Evolutionary conservation across 2,329 filamentous ascomycete species (phyloP).

Genomic region (Colletotrichum sp.): DNA sequence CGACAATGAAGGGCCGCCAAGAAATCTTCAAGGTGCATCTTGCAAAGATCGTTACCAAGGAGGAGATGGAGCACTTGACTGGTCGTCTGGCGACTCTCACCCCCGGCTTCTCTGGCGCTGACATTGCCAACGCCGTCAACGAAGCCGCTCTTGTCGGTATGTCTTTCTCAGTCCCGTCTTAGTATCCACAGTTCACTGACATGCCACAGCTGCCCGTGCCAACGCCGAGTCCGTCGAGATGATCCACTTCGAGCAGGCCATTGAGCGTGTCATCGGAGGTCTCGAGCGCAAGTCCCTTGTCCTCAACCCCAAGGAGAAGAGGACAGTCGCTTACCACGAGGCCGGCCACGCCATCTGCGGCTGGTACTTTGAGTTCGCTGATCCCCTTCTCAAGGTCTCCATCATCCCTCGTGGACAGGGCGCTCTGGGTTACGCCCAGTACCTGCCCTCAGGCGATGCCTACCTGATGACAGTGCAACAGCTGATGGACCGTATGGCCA

Average conservation of each 20-base stretch:
- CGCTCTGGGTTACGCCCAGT: conserved; percentile 94
- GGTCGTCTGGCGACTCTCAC: conserved; percentile 91
- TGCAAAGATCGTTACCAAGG: conserved; percentile 90
- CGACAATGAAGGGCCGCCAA: conserved; percentile 94
- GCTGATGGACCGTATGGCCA: conserved; percentile 99
- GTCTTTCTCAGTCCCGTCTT: conserved; percentile 33
- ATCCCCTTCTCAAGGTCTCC: conserved; percentile 95
- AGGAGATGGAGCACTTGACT: conserved; percentile 85
- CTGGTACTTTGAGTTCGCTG: conserved; percentile 97
- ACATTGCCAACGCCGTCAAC: conserved; percentile 98
- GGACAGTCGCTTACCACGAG: conserved; percentile 96
- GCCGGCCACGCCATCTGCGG: conserved; percentile 98
- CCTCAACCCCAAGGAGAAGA: conserved; percentile 91
- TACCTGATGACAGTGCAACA: conserved; percentile 97
- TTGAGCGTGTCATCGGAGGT: conserved; percentile 95
- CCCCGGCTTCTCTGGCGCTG: conserved; percentile 94
- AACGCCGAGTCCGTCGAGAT: conserved; percentile 84
- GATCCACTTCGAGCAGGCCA: conserved; percentile 94
- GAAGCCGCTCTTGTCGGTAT: conserved; percentile 94
- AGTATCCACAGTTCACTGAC: conserved; percentile 40
- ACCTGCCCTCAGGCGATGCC: conserved; percentile 88
- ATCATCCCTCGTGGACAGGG: conserved; percentile 97
- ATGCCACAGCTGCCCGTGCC: conserved; percentile 73
- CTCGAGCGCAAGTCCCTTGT: conserved; percentile 97
- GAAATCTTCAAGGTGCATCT: conserved; percentile 97